Base-by-base conservation (phyloP, 768 basidiomycete genomes). In the Cystofilobasidium capitatum region DNA sequence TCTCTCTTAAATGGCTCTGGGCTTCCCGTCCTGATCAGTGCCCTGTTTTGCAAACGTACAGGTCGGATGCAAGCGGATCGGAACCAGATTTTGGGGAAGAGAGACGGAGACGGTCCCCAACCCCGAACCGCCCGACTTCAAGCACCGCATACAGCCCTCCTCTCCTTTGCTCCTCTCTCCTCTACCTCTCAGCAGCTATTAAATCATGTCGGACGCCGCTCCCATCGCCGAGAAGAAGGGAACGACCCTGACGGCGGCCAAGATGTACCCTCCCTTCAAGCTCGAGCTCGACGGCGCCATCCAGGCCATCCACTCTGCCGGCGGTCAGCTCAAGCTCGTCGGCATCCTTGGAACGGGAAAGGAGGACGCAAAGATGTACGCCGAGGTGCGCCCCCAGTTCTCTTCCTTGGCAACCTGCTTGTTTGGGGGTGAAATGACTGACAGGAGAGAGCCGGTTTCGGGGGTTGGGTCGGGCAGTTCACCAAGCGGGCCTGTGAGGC, bases 401-500 rank as follows among this genome's bases (percentile, higher is more conserved):
- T 55, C 54, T 12, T 57, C 16, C 58, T 22, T 58, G 57, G 33
- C 31, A 5, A 8, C 49, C n/a, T 12, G 12, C 49, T 51, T 9
- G 10, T 24, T 51, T 24, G 17, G 10, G 17, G 10, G 8, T 24
- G 61, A 47, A 40, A 47, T 63, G 24, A 16, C 36, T 49, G 17
- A n/a, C 9, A 14, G 1, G 8, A 13, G 47, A 31, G 12, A 16
- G 44, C 54, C 35, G 3, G n/a, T 17, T 1, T 12, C 17, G 35
- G 9, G n/a, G 1, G 24, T n/a, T 26, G 0, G 10, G 10, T 60
- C 33, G 9, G 26, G 13, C 64, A 93, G 69, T 97, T 96, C 76
- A 97, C 96, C 36, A 81, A 82, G 75, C 92, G 86, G 75, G 90
- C 93, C 72, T 98, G 96, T 76, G 84, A 88, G 47, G 86, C 84